phyloP scores from a whole-genome alignment of 192 early-diverging fungal genomes.

The Entomortierella parvispora region DNA sequence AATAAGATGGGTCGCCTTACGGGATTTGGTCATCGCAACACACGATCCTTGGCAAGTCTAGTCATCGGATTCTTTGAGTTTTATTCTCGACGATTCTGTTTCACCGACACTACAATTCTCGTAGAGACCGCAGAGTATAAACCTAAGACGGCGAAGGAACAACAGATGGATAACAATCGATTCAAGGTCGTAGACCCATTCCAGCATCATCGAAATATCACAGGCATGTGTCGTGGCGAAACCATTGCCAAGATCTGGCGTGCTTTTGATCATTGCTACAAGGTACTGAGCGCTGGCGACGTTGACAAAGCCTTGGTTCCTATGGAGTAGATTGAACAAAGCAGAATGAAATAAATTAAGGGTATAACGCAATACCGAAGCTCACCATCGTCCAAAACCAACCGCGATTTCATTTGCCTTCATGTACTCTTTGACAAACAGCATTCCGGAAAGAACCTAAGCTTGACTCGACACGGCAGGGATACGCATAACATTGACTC shows the following conservation, averaged over 20 bases:
- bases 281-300: conserved; percentile 33
- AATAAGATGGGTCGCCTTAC: conserved; percentile 31
- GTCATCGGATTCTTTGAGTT: conserved; percentile 41
- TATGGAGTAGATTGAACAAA: conserved; percentile 16
- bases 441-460: too few species aligned
- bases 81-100: conserved; percentile 29
- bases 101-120: conserved; percentile 12
- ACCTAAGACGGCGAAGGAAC: conserved; percentile 17
- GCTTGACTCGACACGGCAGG: too few species aligned
- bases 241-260: conserved; percentile 19
- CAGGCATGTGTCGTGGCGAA: conserved; percentile 23
- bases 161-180: not conserved
- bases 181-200: conserved; percentile 39
- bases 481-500: too few species aligned
- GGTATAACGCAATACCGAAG: too few species aligned
- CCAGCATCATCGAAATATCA: conserved; percentile 40
- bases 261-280: conserved; percentile 39
- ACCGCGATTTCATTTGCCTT: too few species aligned
- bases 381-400: too few species aligned
- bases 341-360: too few species aligned
- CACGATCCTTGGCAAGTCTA: conserved; percentile 11
- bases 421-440: too few species aligned
- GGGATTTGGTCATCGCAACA: conserved; percentile 9
- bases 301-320: conserved; percentile 21
- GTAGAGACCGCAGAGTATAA: conserved; percentile 3